phyloP scores from a whole-genome alignment of 202 grass and related monocot genomes.

The Digitaria exilis region DNA sequence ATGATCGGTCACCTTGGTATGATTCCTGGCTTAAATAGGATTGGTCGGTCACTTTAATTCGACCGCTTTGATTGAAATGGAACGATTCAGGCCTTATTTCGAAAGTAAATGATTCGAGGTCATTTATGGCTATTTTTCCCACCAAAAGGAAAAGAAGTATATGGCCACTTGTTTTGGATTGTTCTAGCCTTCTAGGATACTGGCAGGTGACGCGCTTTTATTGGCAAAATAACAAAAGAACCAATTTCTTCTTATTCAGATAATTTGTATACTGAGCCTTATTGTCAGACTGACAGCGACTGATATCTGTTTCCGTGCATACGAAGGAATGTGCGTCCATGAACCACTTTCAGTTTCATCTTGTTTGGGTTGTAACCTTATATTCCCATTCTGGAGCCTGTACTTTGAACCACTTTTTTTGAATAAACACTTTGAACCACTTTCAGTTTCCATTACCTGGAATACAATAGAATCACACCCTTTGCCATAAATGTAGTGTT shows the following conservation, averaged over 20 bases:
- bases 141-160: not conserved
- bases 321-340: not conserved
- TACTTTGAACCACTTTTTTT: too few species aligned
- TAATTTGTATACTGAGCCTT: conserved; percentile 4
- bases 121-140: conserved; percentile 10
- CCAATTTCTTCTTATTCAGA: not conserved
- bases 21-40: not conserved
- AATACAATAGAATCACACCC: conserved; percentile 3
- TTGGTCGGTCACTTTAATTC: not conserved
- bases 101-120: not conserved
- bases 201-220: conserved; percentile 20
- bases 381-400: not conserved
- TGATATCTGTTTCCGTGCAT: conserved; percentile 12
- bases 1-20: not conserved
- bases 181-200: conserved; percentile 43
- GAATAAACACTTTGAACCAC: too few species aligned
- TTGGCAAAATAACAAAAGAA: not conserved
- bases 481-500: not conserved
- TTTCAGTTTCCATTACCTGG: conserved; percentile 8
- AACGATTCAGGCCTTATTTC: not conserved
- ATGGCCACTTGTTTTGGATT: conserved; percentile 18
- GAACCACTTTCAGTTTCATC: not conserved
- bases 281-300: conserved; percentile 21
- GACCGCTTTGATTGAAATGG: not conserved
- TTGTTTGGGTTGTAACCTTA: not conserved